These are phyloP conservation scores for Saksenaea vasiformis DNA, from an alignment of 371 early-diverging fungal genomes.

Conservation along the genomic window DNA sequence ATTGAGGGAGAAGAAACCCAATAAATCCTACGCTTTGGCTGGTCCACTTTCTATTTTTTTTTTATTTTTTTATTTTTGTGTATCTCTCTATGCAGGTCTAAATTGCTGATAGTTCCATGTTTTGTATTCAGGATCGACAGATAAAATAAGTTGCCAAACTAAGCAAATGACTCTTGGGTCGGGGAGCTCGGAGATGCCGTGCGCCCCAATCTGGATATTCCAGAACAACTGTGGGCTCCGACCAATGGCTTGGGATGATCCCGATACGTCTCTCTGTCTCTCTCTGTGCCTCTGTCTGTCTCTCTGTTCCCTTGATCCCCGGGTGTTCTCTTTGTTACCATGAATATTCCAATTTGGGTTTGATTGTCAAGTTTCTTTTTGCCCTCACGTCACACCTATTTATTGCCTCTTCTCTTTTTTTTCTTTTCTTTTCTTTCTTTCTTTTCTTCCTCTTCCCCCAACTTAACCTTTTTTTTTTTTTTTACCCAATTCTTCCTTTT, in stretches of 20 bases:
- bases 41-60: constrained; percentile 2
- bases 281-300: too few species aligned
- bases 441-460: constrained; percentile 2
- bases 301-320: background rate
- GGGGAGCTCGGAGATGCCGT: constrained; percentile 4
- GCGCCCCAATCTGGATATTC: background rate
- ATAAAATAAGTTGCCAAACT: background rate
- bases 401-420: constrained; percentile 7
- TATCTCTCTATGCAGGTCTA: constrained; percentile 1
- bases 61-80: background rate
- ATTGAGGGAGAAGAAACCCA: constrained; percentile 63
- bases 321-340: constrained; percentile 1
- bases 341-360: background rate
- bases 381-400: constrained; percentile 1
- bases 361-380: constrained; percentile 1
- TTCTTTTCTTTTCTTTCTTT: constrained; percentile 9
- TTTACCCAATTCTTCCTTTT: constrained; percentile 1
- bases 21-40: constrained; percentile 5
- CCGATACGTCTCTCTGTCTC: background rate
- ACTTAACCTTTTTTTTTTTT: constrained; percentile 2
- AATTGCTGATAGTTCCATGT: background rate
- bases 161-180: background rate
- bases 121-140: background rate
- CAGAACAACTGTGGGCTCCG: constrained; percentile 1
- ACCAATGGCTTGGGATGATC: background rate